phyloP scores from a whole-genome alignment of 495 filamentous ascomycete genomes.

The Evernia prunastri region DNA sequence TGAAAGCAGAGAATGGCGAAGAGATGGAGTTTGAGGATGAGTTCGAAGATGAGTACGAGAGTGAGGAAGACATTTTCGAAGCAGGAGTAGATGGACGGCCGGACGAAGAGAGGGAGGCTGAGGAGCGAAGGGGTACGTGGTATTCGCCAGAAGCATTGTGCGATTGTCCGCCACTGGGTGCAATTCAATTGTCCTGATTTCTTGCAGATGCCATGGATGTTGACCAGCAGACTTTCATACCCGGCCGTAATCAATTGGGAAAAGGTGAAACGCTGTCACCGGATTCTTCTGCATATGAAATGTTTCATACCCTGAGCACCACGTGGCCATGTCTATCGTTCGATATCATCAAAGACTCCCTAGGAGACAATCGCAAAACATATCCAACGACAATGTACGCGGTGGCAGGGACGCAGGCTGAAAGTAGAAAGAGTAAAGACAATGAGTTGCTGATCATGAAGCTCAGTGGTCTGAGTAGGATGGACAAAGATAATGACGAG shows the following conservation, averaged over 20 bases:
- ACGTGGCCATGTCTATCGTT: conserved; percentile 97
- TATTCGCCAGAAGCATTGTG: conserved; percentile 25
- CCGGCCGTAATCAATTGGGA: conserved; percentile 76
- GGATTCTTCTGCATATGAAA: conserved; percentile 86
- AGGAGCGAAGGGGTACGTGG: conserved; percentile 60
- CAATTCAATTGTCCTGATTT: conserved; percentile 21
- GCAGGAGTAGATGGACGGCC: conserved; percentile 89
- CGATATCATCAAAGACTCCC: conserved; percentile 79
- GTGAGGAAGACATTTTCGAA: conserved; percentile 91
- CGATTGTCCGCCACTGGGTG: conserved; percentile 20
- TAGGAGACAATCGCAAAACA: conserved; percentile 82
- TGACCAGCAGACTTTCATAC: conserved; percentile 87
- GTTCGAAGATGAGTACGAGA: conserved; percentile 94
- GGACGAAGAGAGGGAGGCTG: conserved; percentile 85
- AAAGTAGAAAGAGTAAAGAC: conserved; percentile 62
- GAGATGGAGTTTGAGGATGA: conserved; percentile 92
- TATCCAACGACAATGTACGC: conserved; percentile 93
- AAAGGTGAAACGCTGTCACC: conserved; percentile 85
- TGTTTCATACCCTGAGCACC: conserved; percentile 87
- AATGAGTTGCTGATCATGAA: conserved; percentile 95
- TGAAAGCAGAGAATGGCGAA: conserved; percentile 39
- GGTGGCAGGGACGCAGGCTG: conserved; percentile 89
- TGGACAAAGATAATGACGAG: conserved; percentile 64
- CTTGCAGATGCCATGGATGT: conserved; percentile 75
- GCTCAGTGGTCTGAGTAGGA: conserved; percentile 80